Evolutionary conservation across 305 asterid genomes (phyloP), one percentile per base, ranked within the genome.

Genomic region (Ilex paraguariensis): DNA sequence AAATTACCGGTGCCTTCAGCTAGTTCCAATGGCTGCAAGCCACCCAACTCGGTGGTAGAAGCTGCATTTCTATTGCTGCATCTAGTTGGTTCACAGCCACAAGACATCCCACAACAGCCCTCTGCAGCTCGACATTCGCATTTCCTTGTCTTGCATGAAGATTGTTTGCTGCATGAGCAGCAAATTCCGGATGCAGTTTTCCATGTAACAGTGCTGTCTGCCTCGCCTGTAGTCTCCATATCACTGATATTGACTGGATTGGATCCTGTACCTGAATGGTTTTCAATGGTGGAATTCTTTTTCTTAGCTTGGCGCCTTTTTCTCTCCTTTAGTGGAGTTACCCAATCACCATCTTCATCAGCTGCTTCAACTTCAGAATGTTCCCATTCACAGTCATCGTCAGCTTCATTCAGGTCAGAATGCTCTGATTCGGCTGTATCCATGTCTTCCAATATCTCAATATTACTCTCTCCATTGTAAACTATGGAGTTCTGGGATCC

Each of bases 71-170:
- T 71, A 59, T 88, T 90, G 69, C 93, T 81, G 82, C 99, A 94
- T 69, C 59, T 86, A 0, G 70, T 33, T 33, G 84, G 69, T 46
- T 57, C 79, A 66, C 98, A 92, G 40, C 84, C 60, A 66, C 99
- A 94, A 0, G 82, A 73, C 13, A 39, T 40, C 40, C 83, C 72
- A 57, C 98, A 94, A n/a, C 5, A 62, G 14, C 87, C 90, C 6
- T 51, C 76, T 5, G 73, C 82, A 54, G 86, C 92, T 64, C 96
- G 85, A 51, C 99, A 94, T 46, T 88, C 93, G 14, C 99, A 94
- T 66, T 81, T 81, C 11, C 57, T 65, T 0, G 96, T 88, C 75
- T 88, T 88, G 84, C 99, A 94, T 3, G 14, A 60, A n/a, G 98
- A 90, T 7, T 10, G n/a, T 70, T 55, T 88, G 61, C 88, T 83